A percentile compares a stretch with the other conserved stretches of the same genome.
phyloP scores from a whole-genome alignment of 23 red algal genomes.

The Gracilaria domingensis region DNA sequence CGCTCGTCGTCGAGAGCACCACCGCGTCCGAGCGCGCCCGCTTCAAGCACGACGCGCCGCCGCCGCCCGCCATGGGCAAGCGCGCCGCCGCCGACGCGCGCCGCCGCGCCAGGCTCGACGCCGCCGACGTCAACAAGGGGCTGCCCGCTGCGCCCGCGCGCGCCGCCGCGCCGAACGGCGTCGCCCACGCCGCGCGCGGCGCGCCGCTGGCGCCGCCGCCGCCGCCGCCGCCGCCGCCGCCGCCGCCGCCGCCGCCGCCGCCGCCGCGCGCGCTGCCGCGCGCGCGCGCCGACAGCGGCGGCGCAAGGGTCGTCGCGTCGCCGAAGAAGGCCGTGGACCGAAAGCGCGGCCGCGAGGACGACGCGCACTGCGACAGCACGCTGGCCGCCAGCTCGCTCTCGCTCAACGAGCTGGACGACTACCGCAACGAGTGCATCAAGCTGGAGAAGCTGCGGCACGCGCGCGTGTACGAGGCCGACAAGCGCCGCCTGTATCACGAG shows the following conservation, averaged over 20 bases:
- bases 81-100: not conserved
- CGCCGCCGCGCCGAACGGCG: not conserved
- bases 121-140: not conserved
- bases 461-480: slow-evolving; percentile 76
- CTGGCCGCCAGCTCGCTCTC: not conserved
- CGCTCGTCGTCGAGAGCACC: not conserved
- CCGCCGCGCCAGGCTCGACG: not conserved
- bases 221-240: not conserved
- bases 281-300: not conserved
- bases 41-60: not conserved
- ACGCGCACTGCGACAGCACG: not conserved
- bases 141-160: not conserved
- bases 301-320: not conserved
- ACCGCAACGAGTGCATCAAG: slow-evolving; percentile 77
- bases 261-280: not conserved
- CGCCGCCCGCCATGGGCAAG: not conserved
- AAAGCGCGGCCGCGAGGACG: not conserved
- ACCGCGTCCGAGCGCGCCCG: not conserved
- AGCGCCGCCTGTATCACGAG: slow-evolving; percentile 48
- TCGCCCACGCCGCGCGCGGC: not conserved
- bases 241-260: not conserved
- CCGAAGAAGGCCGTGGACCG: not conserved
- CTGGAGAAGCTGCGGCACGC: slow-evolving; percentile 70
- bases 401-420: slow-evolving; percentile 60
- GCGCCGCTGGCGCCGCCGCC: not conserved